These are phyloP conservation scores for Tothia fuscella DNA, from an alignment of 2,329 filamentous ascomycete species.

Conservation along the genomic window DNA sequence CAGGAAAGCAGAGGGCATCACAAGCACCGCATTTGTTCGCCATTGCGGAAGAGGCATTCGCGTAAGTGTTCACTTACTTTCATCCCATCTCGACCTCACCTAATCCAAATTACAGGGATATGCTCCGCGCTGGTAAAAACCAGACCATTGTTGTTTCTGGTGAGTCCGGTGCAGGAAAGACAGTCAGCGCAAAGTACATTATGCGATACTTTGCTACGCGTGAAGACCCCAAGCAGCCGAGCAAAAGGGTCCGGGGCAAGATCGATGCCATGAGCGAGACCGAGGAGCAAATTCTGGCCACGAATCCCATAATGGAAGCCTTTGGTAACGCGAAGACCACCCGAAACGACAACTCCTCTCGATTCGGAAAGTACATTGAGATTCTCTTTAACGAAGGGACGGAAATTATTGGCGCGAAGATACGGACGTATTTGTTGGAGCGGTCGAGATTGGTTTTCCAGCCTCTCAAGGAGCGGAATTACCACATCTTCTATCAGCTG, in stretches of 20 bases:
- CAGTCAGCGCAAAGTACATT: constrained; percentile 98
- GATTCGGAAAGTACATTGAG: constrained; percentile 99
- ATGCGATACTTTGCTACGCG: constrained; percentile 99
- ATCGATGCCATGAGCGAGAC: constrained; percentile 86
- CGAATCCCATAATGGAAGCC: constrained; percentile 99
- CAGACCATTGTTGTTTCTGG: constrained; percentile 99
- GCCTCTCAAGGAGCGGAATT: constrained; percentile 93
- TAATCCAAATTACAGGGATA: constrained; percentile 52
- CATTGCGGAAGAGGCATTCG: constrained; percentile 96
- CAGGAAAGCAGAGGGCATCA: constrained; percentile 88
- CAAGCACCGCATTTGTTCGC: constrained; percentile 97
- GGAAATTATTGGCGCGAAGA: constrained; percentile 95
- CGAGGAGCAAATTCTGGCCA: constrained; percentile 94
- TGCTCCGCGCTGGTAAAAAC: constrained; percentile 90
- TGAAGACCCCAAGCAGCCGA: constrained; percentile 81
- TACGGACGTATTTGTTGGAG: constrained; percentile 89
- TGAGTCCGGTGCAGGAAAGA: constrained; percentile 97
- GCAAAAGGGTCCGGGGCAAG: constrained; percentile 62
- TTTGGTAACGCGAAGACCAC: constrained; percentile 99
- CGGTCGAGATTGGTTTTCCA: constrained; percentile 95
- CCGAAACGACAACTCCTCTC: constrained; percentile 95
- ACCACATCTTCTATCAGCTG: constrained; percentile 98
- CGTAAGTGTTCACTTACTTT: constrained; percentile 45
- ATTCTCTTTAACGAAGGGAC: constrained; percentile 96
- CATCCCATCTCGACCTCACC: constrained; percentile 5